These are phyloP conservation scores for Trifolium subterraneum DNA, from an alignment of 306 rosid species.

Conservation along the genomic window DNA sequence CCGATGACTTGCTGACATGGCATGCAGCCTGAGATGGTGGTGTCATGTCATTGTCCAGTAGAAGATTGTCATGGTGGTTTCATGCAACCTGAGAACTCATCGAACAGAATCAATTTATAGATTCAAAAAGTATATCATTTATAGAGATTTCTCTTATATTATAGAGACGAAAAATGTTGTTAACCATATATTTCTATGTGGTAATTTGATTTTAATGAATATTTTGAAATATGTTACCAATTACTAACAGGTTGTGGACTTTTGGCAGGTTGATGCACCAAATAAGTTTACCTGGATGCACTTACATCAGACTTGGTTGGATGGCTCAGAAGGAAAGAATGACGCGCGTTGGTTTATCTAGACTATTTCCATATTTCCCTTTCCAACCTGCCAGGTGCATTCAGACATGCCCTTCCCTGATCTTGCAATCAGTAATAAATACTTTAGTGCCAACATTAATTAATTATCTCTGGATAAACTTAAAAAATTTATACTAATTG, in stretches of 20 bases:
- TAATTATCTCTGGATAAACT: no score
- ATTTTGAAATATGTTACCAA: slow-evolving; percentile 19
- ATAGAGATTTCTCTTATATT: background rate
- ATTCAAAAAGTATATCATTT: background rate
- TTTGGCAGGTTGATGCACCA: slow-evolving; percentile 55
- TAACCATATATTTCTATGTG: background rate
- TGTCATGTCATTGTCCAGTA: background rate
- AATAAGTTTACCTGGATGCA: slow-evolving; percentile 64
- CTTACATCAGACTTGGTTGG: slow-evolving; percentile 79
- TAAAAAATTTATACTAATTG: no score
- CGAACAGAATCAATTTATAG: background rate
- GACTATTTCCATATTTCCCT: background rate
- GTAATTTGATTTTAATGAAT: background rate
- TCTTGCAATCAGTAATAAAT: no score
- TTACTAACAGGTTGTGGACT: slow-evolving; percentile 31
- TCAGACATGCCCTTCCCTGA: no score
- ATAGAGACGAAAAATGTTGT: background rate
- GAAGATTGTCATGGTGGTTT: background rate
- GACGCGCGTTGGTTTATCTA: slow-evolving; percentile 54
- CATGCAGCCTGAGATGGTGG: background rate
- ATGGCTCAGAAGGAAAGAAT: slow-evolving; percentile 48
- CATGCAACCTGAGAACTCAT: no score
- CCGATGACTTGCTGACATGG: background rate
- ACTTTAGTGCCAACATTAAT: no score
- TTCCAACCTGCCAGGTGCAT: background rate